Conservation (phyloP, 2,329 filamentous ascomycete species). For the Mycosphaerella sp. region DNA sequence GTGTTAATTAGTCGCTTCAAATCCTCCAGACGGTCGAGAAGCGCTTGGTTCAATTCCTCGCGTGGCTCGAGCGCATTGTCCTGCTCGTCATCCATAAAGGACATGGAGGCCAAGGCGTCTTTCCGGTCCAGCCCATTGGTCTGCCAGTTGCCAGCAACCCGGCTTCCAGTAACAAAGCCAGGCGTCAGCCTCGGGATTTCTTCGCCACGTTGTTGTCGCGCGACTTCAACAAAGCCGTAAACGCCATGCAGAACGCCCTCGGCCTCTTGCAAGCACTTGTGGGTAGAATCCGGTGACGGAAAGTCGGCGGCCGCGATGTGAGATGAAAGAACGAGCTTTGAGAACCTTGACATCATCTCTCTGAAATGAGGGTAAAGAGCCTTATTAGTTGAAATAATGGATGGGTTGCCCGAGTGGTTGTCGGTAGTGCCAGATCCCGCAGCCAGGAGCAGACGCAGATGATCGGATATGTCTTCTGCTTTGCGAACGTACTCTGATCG, state of each 20-base stretch:
- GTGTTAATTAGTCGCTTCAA: conserved; percentile 78
- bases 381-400: conserved; percentile 99
- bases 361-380: conserved; percentile 93
- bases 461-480: conserved; percentile 98
- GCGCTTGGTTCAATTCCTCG: conserved; percentile 63
- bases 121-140: conserved; percentile 58
- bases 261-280: conserved; percentile 95
- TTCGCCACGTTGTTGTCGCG: conserved; percentile 85
- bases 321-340: conserved; percentile 95
- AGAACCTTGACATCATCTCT: conserved; percentile 99
- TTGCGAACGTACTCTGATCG: conserved; percentile 86
- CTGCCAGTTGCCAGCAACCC: conserved; percentile 79
- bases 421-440: conserved; percentile 96
- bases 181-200: conserved; percentile 89
- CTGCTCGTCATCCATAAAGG: conserved; percentile 81
- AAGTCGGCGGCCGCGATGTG: conserved; percentile 96
- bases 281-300: conserved; percentile 85
- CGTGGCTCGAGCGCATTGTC: conserved; percentile 67
- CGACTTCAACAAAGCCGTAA: conserved; percentile 93
- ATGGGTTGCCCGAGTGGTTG: conserved; percentile 96
- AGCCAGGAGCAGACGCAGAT: conserved; percentile 84
- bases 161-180: conserved; percentile 84
- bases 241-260: conserved; percentile 91
- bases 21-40: conserved; percentile 79
- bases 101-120: conserved; percentile 56